Evolutionary conservation across 768 basidiomycete species (phyloP).

Genomic region (Artomyces pyxidatus): DNA sequence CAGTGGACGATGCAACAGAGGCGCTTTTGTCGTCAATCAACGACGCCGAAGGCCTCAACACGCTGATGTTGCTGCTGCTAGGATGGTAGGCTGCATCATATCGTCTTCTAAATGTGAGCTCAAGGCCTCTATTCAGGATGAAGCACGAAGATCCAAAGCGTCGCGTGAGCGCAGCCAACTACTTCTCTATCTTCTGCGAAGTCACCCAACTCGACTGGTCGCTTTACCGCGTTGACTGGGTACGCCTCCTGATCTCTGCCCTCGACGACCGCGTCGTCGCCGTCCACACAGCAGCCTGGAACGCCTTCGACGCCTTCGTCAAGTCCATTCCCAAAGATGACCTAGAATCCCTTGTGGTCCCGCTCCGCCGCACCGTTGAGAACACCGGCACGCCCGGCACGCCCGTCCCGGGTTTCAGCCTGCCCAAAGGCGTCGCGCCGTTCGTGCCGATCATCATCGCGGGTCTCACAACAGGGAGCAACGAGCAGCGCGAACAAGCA

Average conservation of each 20-base stretch:
- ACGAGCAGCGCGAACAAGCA: conserved; percentile 92
- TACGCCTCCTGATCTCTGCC: conserved; percentile 76
- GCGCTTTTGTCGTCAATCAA: conserved; percentile 71
- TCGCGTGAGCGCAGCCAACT: conserved; percentile 68
- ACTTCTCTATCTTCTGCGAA: conserved; percentile 81
- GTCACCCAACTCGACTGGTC: conserved; percentile 74
- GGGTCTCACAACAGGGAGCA: conserved; percentile 89
- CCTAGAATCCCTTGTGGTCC: conserved; percentile 82
- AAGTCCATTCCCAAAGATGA: conserved; percentile 91
- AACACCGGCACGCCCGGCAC: conserved; percentile 70
- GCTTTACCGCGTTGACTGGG: conserved; percentile 89
- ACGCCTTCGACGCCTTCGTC: conserved; percentile 78
- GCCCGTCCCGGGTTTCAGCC: conserved; percentile 77
- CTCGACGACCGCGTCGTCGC: conserved; percentile 70
- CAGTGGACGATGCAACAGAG: conserved; percentile 67
- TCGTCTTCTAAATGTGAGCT: not conserved
- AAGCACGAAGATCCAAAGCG: conserved; percentile 65
- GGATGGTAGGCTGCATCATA: conserved; percentile 56
- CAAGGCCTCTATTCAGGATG: conserved; percentile 42
- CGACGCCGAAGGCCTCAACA: conserved; percentile 85
- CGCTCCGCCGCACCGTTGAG: conserved; percentile 84
- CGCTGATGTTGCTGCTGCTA: conserved; percentile 79
- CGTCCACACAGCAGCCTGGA: conserved; percentile 79
- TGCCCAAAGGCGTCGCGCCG: conserved; percentile 76
- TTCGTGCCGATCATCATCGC: conserved; percentile 84